Percentiles rank a stretch among this genome's conserved stretches.
phyloP scores from a whole-genome alignment of 306 rosid genomes.

The Pyrus pyrifolia region DNA sequence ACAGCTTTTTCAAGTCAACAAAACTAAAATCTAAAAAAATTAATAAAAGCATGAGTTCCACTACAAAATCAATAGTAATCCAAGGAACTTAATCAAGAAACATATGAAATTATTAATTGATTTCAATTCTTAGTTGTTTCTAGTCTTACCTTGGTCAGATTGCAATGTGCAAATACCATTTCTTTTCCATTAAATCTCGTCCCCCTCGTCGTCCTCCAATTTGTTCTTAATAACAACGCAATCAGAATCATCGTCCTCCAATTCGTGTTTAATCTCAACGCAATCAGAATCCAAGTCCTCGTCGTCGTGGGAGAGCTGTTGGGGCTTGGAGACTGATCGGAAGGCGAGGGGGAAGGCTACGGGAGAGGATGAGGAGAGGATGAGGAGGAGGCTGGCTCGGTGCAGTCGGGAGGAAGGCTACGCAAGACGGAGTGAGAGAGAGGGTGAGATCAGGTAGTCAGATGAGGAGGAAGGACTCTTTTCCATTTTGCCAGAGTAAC shows the following conservation, averaged over 20 bases:
- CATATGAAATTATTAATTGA: too few relatives aligned
- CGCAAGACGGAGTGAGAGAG: too few relatives aligned
- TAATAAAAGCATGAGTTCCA: neutral
- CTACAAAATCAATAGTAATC: neutral
- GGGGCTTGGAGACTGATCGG: neutral
- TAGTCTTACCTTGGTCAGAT: neutral
- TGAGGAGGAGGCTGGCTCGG: too few relatives aligned
- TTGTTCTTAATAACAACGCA: conserved; percentile 37
- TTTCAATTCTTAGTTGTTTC: too few relatives aligned
- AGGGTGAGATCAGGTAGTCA: too few relatives aligned
- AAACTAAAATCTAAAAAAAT: neutral
- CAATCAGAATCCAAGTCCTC: neutral
- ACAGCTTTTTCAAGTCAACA: conserved; percentile 84
- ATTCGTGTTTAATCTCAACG: too few relatives aligned
- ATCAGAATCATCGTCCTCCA: conserved; percentile 11
- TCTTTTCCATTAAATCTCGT: neutral
- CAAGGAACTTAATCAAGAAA: too few relatives aligned
- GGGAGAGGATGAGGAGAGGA: too few relatives aligned
- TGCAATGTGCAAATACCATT: neutral
- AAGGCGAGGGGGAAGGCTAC: conserved; percentile 26
- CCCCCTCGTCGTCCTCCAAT: conserved; percentile 62
- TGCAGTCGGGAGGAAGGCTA: too few relatives aligned
- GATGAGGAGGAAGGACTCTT: too few relatives aligned
- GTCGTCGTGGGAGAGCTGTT: conserved; percentile 5
- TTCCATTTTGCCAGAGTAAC: too few relatives aligned